Evolutionary conservation across 2,329 filamentous ascomycete species (phyloP).

Genomic region (Fusarium avenaceum): DNA sequence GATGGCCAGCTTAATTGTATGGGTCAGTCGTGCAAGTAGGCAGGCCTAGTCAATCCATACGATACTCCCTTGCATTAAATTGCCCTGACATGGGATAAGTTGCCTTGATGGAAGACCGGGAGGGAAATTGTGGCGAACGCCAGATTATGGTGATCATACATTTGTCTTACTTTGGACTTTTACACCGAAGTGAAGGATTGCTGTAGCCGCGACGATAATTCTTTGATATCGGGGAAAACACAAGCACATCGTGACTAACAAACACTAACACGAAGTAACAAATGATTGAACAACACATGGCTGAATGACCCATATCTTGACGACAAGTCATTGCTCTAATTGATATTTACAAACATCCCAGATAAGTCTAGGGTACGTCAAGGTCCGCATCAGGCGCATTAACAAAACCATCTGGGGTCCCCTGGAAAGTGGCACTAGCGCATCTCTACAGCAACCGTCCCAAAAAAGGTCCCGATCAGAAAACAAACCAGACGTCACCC

Average conservation of each 20-base stretch:
- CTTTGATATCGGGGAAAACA: no score
- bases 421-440: constrained; percentile 17
- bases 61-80: neutral
- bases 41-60: neutral
- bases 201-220: no score
- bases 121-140: no score
- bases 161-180: no score
- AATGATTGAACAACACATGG: constrained; percentile 1
- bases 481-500: constrained; percentile 49
- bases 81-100: fast-evolving
- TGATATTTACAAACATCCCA: neutral
- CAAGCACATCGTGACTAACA: fast-evolving
- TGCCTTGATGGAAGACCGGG: no score
- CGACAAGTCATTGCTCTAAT: neutral
- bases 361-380: neutral
- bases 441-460: constrained; percentile 45
- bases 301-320: constrained; percentile 1
- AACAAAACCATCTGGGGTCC: constrained; percentile 17
- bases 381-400: neutral
- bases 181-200: no score
- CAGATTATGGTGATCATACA: no score
- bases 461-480: constrained; percentile 13
- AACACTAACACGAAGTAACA: neutral
- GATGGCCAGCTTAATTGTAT: neutral
- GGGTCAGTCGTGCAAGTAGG: neutral